These are phyloP conservation scores for Starmera caribaea DNA, from an alignment of 805 yeast species.

Conservation along the genomic window DNA sequence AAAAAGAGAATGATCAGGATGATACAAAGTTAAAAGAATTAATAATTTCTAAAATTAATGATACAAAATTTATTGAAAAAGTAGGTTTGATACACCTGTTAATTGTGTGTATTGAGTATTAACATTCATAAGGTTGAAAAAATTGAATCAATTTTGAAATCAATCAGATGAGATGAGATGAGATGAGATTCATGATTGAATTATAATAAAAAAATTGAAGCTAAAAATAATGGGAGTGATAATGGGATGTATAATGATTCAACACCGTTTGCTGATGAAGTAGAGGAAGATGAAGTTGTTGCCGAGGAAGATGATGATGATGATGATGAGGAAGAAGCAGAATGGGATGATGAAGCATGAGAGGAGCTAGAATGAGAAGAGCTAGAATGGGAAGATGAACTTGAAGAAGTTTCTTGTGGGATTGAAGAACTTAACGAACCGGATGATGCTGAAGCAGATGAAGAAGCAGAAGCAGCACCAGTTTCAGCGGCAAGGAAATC, in stretches of 20 bases:
- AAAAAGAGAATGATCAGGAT: slow-evolving; percentile 1
- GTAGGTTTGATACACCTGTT: too few relatives aligned
- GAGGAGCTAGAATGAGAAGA: slow-evolving; percentile 1
- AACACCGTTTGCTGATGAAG: background rate
- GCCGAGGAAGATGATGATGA: background rate
- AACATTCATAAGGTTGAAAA: slow-evolving; percentile 5
- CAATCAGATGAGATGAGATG: slow-evolving; percentile 2
- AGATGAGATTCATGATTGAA: too few relatives aligned
- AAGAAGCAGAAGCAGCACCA: slow-evolving; percentile 1
- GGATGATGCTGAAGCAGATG: background rate
- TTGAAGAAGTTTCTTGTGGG: background rate
- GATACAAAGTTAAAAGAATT: slow-evolving; percentile 11
- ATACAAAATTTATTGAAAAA: slow-evolving; percentile 10
- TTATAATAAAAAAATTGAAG: slow-evolving; percentile 4
- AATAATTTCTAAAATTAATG: slow-evolving; percentile 14
- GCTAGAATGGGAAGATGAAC: background rate
- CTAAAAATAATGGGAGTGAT: slow-evolving; percentile 6
- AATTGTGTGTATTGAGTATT: too few relatives aligned
- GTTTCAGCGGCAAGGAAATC: slow-evolving; percentile 10
- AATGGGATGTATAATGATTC: slow-evolving; percentile 5
- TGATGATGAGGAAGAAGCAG: background rate
- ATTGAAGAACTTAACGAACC: background rate
- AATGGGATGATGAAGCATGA: slow-evolving; percentile 1
- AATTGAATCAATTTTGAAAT: slow-evolving; percentile 11
- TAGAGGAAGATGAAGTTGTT: background rate